A percentile compares a stretch with the other conserved stretches of the same genome.
Evolutionary conservation across 306 rosid genomes (phyloP).

Genomic region (Trifolium fragiferum): DNA sequence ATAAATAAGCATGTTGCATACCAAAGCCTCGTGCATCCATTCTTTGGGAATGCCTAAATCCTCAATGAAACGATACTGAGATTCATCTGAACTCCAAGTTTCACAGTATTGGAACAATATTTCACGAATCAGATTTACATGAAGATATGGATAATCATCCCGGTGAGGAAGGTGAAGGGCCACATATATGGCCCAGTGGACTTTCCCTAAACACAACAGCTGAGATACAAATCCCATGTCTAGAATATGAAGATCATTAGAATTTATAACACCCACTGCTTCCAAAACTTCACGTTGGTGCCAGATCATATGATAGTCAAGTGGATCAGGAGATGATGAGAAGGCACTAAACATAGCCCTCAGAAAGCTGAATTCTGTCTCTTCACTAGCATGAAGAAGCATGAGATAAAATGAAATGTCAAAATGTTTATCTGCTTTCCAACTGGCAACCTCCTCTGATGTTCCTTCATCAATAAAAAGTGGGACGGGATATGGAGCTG

Average conservation of each 20-base stretch:
- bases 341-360: conserved; percentile 88
- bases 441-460: conserved; percentile 52
- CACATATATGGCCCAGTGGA: conserved; percentile 99
- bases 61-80: conserved; percentile 79
- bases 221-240: conserved; percentile 90
- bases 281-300: conserved; percentile 88
- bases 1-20: conserved; percentile 44
- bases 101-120: conserved; percentile 95
- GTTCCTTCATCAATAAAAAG: conserved; percentile 81
- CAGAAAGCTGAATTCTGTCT: conserved; percentile 57
- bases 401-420: conserved; percentile 93
- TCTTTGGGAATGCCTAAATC: conserved; percentile 80
- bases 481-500: conserved; percentile 90
- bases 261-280: conserved; percentile 81
- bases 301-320: conserved; percentile 98
- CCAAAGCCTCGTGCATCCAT: conserved; percentile 98
- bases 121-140: conserved; percentile 82
- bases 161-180: conserved; percentile 80
- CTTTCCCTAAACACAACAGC: conserved; percentile 79
- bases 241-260: conserved; percentile 88
- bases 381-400: conserved; percentile 87
- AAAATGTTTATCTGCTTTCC: conserved; percentile 53
- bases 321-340: conserved; percentile 91
- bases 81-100: conserved; percentile 85
- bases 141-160: conserved; percentile 86